Evolutionary conservation across 345 rosid species (phyloP), one percentile per base, ranked within the genome.

Genomic region (Eucalyptus decipiens): DNA sequence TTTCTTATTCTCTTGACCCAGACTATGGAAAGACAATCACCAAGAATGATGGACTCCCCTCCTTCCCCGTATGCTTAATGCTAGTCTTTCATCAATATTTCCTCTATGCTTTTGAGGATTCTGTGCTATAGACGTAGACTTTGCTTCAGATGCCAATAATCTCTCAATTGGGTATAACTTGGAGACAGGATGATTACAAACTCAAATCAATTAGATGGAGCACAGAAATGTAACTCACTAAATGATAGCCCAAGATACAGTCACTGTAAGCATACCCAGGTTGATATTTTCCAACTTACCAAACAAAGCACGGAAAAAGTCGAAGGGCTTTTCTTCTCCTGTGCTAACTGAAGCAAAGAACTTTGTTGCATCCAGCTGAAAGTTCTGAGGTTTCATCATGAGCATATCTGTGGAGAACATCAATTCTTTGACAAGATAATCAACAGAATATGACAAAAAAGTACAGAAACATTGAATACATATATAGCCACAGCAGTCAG

Each of bases 241-340:
- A 21, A 76, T 37, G 85, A 76, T 76, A 11, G 45, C 85, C 47
- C 85, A 40, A 40, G 47, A 23, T 40, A 76, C 30, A 76, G 85
- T 40, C 85, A 76, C 14, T 76, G 85, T 47, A 37, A 40, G 47
- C 28, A 23, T 21, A 76, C 47, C 42, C 8, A 40, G 47, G 47
- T 21, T 76, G 24, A 76, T 40, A 86, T 37, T 17, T 65, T 47
- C 17, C 11, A 67, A 40, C 89, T 90, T 86, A 96, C 98, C 99
- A 47, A 95, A 93, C 88, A 97, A 80, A 91, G 90, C 89, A 58
- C 96, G 99, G 67, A 95, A 90, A 90, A 97, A 97, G 93, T 95
- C 95, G 30, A 97, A 94, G 12, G 97, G 98, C 21, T 93, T 95
- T 26, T 95, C 95, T 76, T 95, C 94, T 91, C 90, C 91, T 58